Evolutionary conservation across 441 rosid genomes (phyloP), one percentile per base, ranked within the genome.

Genomic region (Syzygium malaccense): DNA sequence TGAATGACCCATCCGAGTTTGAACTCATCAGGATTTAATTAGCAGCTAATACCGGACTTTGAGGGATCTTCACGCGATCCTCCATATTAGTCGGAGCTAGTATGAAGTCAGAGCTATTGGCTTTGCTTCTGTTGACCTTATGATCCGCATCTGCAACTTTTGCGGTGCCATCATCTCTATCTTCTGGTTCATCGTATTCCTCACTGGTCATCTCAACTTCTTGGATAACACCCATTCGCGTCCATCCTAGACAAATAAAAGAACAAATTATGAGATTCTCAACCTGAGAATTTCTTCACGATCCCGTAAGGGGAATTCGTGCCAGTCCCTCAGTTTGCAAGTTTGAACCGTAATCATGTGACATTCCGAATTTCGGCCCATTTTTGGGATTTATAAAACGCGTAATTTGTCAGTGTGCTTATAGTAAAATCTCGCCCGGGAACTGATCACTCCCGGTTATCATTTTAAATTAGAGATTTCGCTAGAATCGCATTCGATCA

Each of bases 51-150:
- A 93, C 88, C 19, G 96, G 98, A 86, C 93, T 95, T 90, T 92
- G 95, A 1, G 93, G 92, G 87, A 95, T 93, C 93, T 93, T 95
- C 85, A 97, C 94, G 86, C 91, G 93, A 90, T 95, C 94, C 92
- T 96, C 87, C 48, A 97, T 90, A 17, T 93, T 92, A 25, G 95
- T 86, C 68, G 96, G 91, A 87, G 95, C 92, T 6, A 93, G 94
- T 89, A 57, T 94, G 87, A 91, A 92, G 3, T 83, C 87, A 30
- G 91, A 48, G 19, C 17, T 33, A 1, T 49, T 88, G 13, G 23
- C 48, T 23, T 88, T 86, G 26, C 87, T 62, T 86, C 54, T 83
- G 85, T 53, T 45, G n/a, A 28, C n/a, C 62, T 57, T 10, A 2
- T 57, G n/a, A 25, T 57, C 62, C 62, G 62, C 4, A 57, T 23